A percentile compares a stretch with the other conserved stretches of the same genome.
phyloP scores from a whole-genome alignment of 2,329 filamentous ascomycete genomes.

The Fusarium domesticum region DNA sequence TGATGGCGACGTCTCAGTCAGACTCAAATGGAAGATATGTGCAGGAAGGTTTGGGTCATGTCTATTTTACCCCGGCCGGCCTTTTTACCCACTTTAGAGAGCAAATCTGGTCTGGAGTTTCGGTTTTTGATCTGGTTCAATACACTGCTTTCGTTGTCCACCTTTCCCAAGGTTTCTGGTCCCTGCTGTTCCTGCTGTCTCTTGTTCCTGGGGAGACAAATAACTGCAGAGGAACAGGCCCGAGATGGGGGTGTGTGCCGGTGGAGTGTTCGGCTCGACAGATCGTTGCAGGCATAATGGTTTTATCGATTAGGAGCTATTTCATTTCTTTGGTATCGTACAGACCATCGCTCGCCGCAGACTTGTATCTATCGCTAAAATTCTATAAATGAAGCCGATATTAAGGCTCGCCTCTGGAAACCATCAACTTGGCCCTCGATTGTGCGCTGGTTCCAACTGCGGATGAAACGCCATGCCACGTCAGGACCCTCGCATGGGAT shows the following conservation, averaged over 20 bases:
- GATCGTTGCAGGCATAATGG: neutral
- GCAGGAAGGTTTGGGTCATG: conserved; percentile 25
- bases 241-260: neutral
- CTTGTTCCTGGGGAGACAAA: no score
- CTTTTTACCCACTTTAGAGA: conserved; percentile 35
- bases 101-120: conserved; percentile 49
- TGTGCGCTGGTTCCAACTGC: conserved; percentile 40
- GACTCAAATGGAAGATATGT: conserved; percentile 21
- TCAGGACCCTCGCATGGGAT: conserved; percentile 32
- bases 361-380: conserved; percentile 27
- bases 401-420: conserved; percentile 16
- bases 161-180: conserved; percentile 10
- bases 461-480: conserved; percentile 40
- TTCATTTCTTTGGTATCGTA: neutral
- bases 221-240: no score
- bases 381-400: conserved; percentile 34
- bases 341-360: neutral
- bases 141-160: conserved; percentile 33
- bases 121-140: conserved; percentile 43
- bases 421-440: conserved; percentile 20
- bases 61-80: conserved; percentile 25
- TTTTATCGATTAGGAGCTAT: neutral
- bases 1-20: conserved; percentile 20
- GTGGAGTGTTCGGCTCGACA: neutral
- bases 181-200: neutral